Conservation (phyloP, 306 rosid species). For the Glycine soja region DNA sequence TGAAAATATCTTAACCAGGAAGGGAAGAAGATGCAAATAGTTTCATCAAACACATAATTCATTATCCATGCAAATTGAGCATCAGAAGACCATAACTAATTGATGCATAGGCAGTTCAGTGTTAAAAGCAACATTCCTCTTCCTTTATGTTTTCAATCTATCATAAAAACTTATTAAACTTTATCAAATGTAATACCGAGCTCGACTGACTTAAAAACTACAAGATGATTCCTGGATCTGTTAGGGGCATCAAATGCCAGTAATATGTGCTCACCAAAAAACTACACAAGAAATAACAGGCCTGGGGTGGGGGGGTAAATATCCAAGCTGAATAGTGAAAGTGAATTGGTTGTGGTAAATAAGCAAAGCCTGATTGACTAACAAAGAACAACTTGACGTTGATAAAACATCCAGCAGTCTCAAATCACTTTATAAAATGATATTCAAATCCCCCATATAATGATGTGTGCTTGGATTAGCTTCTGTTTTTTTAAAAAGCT, state of each 20-base stretch:
- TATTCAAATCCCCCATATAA: conserved; percentile 1
- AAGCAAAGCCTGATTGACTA: conserved; percentile 9
- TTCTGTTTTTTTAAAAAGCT: neutral
- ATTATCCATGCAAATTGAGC: conserved; percentile 26
- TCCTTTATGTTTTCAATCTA: neutral
- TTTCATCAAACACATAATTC: neutral
- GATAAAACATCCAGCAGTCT: neutral
- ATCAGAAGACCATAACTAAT: conserved; percentile 23
- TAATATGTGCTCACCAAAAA: neutral
- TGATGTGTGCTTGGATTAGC: conserved; percentile 2
- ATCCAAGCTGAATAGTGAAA: conserved; percentile 15
- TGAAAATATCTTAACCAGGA: conserved; percentile 6
- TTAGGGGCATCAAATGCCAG: neutral
- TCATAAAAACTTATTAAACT: neutral
- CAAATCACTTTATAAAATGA: neutral
- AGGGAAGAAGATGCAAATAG: neutral
- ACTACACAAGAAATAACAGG: neutral
- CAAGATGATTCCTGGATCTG: neutral
- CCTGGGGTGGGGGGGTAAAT: neutral
- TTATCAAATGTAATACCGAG: conserved; percentile 4
- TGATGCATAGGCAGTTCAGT: neutral
- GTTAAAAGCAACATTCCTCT: conserved; percentile 3
- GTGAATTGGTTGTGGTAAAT: conserved; percentile 1
- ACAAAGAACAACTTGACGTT: neutral
- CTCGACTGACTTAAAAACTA: neutral